Evolutionary conservation across 306 rosid genomes (phyloP).

Genomic region (Dryas drummondii): DNA sequence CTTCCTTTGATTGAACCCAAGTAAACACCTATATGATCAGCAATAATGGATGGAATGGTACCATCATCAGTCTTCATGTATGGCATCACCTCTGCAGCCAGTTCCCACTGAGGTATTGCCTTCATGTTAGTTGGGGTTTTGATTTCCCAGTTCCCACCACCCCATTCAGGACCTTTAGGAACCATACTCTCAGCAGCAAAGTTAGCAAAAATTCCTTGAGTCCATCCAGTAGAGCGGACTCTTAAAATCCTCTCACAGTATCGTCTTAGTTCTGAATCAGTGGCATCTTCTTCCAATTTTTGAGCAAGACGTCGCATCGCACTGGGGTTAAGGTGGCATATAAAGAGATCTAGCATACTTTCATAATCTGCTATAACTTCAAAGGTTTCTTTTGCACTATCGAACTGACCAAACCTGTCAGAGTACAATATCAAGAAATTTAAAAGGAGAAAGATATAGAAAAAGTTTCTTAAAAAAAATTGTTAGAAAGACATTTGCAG

Average conservation of each 20-base stretch:
- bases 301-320: constrained; percentile 99
- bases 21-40: constrained; percentile 93
- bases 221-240: constrained; percentile 93
- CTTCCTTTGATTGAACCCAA: constrained; percentile 88
- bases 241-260: constrained; percentile 93
- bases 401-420: constrained; percentile 87
- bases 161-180: constrained; percentile 99
- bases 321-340: constrained; percentile 98
- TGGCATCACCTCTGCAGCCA: constrained; percentile 94
- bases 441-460: background rate
- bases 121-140: constrained; percentile 85
- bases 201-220: constrained; percentile 97
- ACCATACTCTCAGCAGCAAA: constrained; percentile 99
- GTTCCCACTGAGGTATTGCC: constrained; percentile 96
- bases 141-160: constrained; percentile 99
- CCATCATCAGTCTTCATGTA: constrained; percentile 96
- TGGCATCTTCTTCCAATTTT: constrained; percentile 94
- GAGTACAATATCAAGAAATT: background rate
- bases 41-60: constrained; percentile 79
- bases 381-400: constrained; percentile 96
- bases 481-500: constrained; percentile 9
- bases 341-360: constrained; percentile 92
- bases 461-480: background rate
- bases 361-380: constrained; percentile 85
- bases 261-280: constrained; percentile 94